Evolutionary conservation across 2,329 filamentous ascomycete species (phyloP), one percentile per base, ranked within the genome.

Genomic region (Neopestalotiopsis sp.): DNA sequence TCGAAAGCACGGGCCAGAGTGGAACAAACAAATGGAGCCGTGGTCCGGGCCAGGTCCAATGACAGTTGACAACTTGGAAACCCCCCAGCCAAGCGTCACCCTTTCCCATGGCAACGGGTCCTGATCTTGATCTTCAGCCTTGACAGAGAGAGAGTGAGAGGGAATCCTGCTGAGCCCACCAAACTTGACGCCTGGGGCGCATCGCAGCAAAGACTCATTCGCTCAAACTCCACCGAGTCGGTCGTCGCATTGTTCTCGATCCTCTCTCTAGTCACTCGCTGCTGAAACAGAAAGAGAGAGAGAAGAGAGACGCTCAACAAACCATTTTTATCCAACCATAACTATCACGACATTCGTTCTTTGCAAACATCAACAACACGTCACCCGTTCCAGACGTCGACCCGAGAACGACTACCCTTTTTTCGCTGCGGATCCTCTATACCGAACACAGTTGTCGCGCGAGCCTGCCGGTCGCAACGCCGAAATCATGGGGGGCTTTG

Each of bases 401-500:
- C 10, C 38, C 45, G 45, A 24, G 9, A 20, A 20, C 7, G 24
- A 49, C 61, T 30, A 64, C 61, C 61, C 6, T 9, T 30, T 13
- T 10, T 40, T 13, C 20, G 20, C 30, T 10, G 28, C 14, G 6
- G 14, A 49, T 28, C 38, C 34, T 34, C 34, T 34, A 5, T 61
- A 10, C 30, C 24, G 12, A 24, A 32, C 34, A 34, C 3, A 40
- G 28, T 28, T 28, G n/a, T 34, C 34, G 59, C 34, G 59, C 30
- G 34, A 62, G 14, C 32, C 30, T 62, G 59, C 34, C 9, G 59
- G 14, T 40, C 40, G 40, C 34, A 12, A 61, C n/a, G 34, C 30
- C 32, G 28, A 40, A 34, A 45, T 17, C 24, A 90, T 86, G 82
- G 95, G 97, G 88, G 92, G 91, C 73, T 98, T 98, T 82, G 95